Base-by-base conservation (phyloP, 257 asterid genomes). In the Solanum etuberosum region DNA sequence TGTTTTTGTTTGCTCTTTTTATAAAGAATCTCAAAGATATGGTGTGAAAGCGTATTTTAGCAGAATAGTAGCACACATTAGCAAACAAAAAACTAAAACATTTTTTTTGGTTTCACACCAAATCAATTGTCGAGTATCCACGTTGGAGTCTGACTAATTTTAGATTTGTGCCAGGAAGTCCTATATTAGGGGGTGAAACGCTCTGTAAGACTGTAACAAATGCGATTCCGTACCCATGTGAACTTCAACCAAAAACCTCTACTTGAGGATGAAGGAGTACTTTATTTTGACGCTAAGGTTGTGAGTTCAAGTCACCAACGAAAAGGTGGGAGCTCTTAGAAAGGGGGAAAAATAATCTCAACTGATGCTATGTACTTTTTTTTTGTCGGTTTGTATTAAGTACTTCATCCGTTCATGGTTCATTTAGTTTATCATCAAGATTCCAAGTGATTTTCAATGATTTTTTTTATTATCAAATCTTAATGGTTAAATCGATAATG, bases 241-340 rank as follows among this genome's bases (percentile, higher is more conserved):
- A 1, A 51, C 9, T 51, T 51, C n/a, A 51, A 51, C n/a, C 1
- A 16, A 0, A 51, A 0, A 51, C 61, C 0, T 18, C 9, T 51
- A 0, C 0, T 51, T 51, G 0, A 51, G 1, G 3, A 18, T 51
- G 61, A 51, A 51, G 0, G 0, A 21, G 3, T 59, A 59, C 13
- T 59, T 23, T 59, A 23, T 59, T 20, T 21, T 4, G 21, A 1
- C 0, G 0, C 0, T 1, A 21, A 59, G 0, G 0, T 0, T 9
- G 6, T 23, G 6, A 23, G 3, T 59, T 59, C 1, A 6, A 59
- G 6, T 23, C 29, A 14, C 0, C 6, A 59, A 59, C 5, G 3
- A 59, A 59, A 21, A 59, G 5, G 0, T 21, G 27, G 0, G 27
- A 59, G 25, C 12, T 7, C 5, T 7, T 54, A 3, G 5, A 57